Evolutionary conservation across 2,329 filamentous ascomycete genomes (phyloP).

Genomic region (Lasiodiplodia citricola): DNA sequence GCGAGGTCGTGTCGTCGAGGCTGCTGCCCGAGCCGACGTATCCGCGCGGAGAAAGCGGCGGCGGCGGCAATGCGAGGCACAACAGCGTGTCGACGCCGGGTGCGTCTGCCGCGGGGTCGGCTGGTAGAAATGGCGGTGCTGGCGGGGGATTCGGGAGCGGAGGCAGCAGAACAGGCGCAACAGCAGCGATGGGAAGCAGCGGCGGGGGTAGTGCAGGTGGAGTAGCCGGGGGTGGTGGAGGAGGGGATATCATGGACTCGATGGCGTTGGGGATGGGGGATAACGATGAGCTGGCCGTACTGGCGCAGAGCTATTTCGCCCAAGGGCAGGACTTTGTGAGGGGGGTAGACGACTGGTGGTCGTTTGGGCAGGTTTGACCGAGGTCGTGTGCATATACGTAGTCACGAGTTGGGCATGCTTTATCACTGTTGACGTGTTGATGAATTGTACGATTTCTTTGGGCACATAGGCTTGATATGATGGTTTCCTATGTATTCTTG

Average conservation of each 20-base stretch:
- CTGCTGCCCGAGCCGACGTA: conserved; percentile 21
- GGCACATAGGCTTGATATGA: neutral
- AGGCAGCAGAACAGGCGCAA: neutral
- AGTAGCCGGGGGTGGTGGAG: neutral
- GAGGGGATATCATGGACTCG: conserved; percentile 14
- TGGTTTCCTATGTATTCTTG: neutral
- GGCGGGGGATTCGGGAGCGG: conserved; percentile 3
- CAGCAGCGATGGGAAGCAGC: neutral
- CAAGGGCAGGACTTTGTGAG: conserved; percentile 51
- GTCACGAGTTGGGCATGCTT: neutral
- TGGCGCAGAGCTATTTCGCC: conserved; percentile 56
- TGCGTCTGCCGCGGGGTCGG: conserved; percentile 24
- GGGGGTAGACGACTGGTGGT: conserved; percentile 43
- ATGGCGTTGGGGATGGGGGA: conserved; percentile 35
- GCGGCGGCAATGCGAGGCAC: neutral
- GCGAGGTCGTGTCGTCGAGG: conserved; percentile 31
- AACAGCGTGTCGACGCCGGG: conserved; percentile 7
- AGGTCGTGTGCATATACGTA: neutral
- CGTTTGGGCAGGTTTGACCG: conserved; percentile 8
- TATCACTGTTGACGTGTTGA: neutral
- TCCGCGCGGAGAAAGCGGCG: neutral
- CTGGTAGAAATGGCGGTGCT: conserved; percentile 16
- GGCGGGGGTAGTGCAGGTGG: neutral
- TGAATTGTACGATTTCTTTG: neutral
- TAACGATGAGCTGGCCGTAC: conserved; percentile 53